Evolutionary conservation across 2,329 filamentous ascomycete species (phyloP).

Genomic region (Coleophoma cylindrospora): DNA sequence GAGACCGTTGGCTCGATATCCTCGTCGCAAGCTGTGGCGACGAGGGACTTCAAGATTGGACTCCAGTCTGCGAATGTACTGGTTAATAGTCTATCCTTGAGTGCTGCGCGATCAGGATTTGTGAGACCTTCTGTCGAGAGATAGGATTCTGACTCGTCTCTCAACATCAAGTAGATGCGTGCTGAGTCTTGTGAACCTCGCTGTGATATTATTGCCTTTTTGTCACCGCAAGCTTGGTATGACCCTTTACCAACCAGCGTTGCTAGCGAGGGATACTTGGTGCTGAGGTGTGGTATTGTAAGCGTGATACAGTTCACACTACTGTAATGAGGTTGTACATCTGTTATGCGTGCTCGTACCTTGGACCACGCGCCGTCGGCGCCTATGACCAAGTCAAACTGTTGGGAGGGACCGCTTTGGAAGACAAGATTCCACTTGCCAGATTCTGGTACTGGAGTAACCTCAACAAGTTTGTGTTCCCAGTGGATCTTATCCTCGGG

Average conservation of each 20-base stretch:
- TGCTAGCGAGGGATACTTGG: slow-evolving; percentile 5
- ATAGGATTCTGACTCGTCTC: background rate
- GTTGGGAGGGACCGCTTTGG: slow-evolving; percentile 1
- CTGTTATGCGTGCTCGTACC: slow-evolving; percentile 21
- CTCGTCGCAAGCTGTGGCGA: slow-evolving; percentile 18
- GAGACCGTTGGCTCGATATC: slow-evolving; percentile 13
- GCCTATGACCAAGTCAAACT: slow-evolving; percentile 31
- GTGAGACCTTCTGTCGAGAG: background rate
- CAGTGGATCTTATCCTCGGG: slow-evolving; percentile 19
- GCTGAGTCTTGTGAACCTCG: slow-evolving; percentile 7
- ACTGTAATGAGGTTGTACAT: slow-evolving; percentile 5
- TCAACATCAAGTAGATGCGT: slow-evolving; percentile 11
- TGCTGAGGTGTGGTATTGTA: slow-evolving; percentile 7
- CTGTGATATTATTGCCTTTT: slow-evolving; percentile 8
- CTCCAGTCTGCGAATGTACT: slow-evolving; percentile 21
- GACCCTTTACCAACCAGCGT: slow-evolving; percentile 9
- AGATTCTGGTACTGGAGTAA: background rate
- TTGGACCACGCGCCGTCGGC: slow-evolving; percentile 34
- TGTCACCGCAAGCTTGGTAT: slow-evolving; percentile 4
- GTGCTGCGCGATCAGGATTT: background rate
- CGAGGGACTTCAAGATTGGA: slow-evolving; percentile 17
- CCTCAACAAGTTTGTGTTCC: slow-evolving; percentile 6
- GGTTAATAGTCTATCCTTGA: slow-evolving; percentile 8
- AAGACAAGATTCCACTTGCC: background rate
- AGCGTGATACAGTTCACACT: slow-evolving; percentile 9